Evolutionary conservation across 257 asterid species (phyloP), one percentile per base, ranked within the genome.

Genomic region (Forsythia viridissima): DNA sequence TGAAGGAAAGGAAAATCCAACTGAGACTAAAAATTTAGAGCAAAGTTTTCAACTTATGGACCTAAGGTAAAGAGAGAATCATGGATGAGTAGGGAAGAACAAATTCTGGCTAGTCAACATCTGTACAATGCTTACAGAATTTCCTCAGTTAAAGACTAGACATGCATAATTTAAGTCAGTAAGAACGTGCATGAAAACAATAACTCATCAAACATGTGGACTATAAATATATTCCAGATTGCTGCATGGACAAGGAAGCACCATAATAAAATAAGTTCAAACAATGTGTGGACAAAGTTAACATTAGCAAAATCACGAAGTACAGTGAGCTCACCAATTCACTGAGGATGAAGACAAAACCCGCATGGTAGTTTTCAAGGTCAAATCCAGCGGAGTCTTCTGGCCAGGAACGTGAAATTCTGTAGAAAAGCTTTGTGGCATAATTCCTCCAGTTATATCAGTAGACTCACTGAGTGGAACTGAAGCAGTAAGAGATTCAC

Each of bases 321-420:
- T 37, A 11, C 66, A 48, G 42, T 40, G 71, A 73, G 70, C 98
- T 85, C 81, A 93, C 99, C 99, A 93, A 74, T 88, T 89, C 78
- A 96, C 93, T 72, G 98, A 88, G 40, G 94, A 86, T 46, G 97
- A 87, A 67, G 91, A 89, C 77, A 88, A 70, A 52, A 96, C 70
- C 39, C 95, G 92, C 91, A 93, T 84, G 43, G 67, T 82, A 82
- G 94, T 90, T 88, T 96, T 96, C 73, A 96, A 84, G n/a, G 97
- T 87, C 88, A 96, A 82, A 89, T 96, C 99, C 74, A 96, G 72
- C 0, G 99, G 98, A 83, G 83, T 83, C 78, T 88, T 89, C 85
- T 80, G 86, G 73, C 94, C 92, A 79, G 91, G 86, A 75, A 88
- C 79, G 73, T 76, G 80, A 71, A 91, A 80, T 85, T 92, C 96